phyloP scores from a whole-genome alignment of 495 filamentous ascomycete genomes.

The Aspergillus saccharolyticus region DNA sequence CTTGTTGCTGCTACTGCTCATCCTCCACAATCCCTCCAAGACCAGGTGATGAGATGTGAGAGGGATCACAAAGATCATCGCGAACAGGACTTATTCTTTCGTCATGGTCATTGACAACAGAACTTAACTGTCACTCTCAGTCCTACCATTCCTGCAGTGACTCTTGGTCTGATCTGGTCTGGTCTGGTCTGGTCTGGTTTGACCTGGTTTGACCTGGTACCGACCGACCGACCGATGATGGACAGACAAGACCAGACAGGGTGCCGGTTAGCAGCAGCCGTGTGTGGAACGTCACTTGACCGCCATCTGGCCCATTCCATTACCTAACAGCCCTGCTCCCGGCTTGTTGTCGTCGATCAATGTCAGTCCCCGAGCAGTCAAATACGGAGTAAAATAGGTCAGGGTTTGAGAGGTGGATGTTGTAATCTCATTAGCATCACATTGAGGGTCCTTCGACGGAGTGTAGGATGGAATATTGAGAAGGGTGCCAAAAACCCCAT shows the following conservation, averaged over 20 bases:
- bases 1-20: background rate
- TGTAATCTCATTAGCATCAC: too few relatives aligned
- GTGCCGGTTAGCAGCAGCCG: constrained; percentile 25
- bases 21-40: background rate
- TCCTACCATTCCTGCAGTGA: too few relatives aligned
- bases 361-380: background rate
- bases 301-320: constrained; percentile 13
- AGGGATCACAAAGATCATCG: background rate
- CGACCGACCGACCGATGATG: constrained; percentile 15
- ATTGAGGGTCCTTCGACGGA: too few relatives aligned
- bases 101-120: background rate
- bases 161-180: background rate
- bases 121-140: too few relatives aligned
- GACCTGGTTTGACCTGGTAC: constrained; percentile 4
- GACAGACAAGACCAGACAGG: background rate
- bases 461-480: too few relatives aligned
- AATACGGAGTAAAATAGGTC: too few relatives aligned
- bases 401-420: too few relatives aligned
- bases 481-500: background rate
- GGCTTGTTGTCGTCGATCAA: constrained; percentile 7
- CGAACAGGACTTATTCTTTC: background rate
- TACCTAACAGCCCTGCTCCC: constrained; percentile 16
- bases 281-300: constrained; percentile 22
- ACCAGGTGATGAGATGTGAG: background rate
- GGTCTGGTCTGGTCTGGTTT: background rate